phyloP scores from a whole-genome alignment of 1,284 basidiomycete species.

The Coniferiporia sulphurascens region DNA sequence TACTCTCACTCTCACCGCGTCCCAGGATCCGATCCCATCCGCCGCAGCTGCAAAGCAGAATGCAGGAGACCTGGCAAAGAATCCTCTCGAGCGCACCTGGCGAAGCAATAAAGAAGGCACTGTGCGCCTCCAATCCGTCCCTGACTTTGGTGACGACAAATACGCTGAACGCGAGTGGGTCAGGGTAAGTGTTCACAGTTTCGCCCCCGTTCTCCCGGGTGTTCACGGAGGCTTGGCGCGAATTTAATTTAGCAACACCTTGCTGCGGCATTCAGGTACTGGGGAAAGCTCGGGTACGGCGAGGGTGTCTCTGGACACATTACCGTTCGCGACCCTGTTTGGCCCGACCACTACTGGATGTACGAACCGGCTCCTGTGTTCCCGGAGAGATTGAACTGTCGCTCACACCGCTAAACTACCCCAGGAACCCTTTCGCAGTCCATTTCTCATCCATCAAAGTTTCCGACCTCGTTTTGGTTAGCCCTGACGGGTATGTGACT shows the following conservation, averaged over 20 bases:
- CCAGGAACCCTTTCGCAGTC: neutral
- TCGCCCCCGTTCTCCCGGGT: neutral
- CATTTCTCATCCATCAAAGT: constrained; percentile 7
- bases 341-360: constrained; percentile 36
- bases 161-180: constrained; percentile 42
- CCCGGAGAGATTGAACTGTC: constrained; percentile 27
- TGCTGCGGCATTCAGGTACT: constrained; percentile 46
- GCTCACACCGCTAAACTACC: constrained; percentile 16
- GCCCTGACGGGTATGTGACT: constrained; percentile 30
- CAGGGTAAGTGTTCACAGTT: constrained; percentile 33
- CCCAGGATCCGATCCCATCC: neutral
- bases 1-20: neutral
- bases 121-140: neutral
- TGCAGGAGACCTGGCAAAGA: neutral
- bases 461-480: constrained; percentile 21
- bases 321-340: constrained; percentile 37
- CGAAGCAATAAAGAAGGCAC: constrained; percentile 2
- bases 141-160: constrained; percentile 30
- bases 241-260: constrained; percentile 29
- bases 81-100: constrained; percentile 6
- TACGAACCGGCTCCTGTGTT: constrained; percentile 20
- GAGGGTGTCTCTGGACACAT: constrained; percentile 50
- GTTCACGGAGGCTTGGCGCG: neutral
- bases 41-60: neutral
- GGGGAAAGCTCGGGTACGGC: constrained; percentile 50